Percentiles rank a stretch among this genome's conserved stretches.
Conservation (phyloP, 1,284 basidiomycete species). For the Ceratobasidium sp. region DNA sequence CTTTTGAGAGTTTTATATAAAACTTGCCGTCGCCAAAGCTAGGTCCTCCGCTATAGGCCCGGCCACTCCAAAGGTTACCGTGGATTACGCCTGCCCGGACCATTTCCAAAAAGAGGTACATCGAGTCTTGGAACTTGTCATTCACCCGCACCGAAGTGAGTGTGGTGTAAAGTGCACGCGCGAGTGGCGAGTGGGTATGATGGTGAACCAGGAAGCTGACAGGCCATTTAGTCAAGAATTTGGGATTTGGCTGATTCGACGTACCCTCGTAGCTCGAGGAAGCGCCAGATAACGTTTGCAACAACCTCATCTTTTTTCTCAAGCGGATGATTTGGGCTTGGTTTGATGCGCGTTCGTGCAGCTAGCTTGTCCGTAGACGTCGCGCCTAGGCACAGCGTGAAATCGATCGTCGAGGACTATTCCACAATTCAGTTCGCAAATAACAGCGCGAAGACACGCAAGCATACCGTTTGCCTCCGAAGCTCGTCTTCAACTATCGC, state of each 20-base stretch:
- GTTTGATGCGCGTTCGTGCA: slow-evolving; percentile 61
- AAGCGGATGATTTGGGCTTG: slow-evolving; percentile 65
- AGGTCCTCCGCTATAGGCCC: slow-evolving; percentile 90
- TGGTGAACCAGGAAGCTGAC: slow-evolving; percentile 82
- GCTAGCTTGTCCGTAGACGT: slow-evolving; percentile 82
- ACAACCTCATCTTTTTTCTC: slow-evolving; percentile 99
- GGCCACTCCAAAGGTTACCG: slow-evolving; percentile 87
- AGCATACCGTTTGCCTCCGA: slow-evolving; percentile 90
- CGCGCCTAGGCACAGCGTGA: slow-evolving; percentile 92
- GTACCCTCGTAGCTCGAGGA: slow-evolving; percentile 93
- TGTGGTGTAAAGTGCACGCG: slow-evolving; percentile 87
- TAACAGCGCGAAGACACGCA: slow-evolving; percentile 30
- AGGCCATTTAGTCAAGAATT: neutral
- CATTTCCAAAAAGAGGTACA: slow-evolving; percentile 92
- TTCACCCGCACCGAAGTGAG: slow-evolving; percentile 81
- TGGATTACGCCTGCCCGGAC: slow-evolving; percentile 95
- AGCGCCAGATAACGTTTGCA: slow-evolving; percentile 97
- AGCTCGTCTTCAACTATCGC: slow-evolving; percentile 91
- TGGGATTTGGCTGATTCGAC: slow-evolving; percentile 44
- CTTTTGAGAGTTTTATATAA: neutral
- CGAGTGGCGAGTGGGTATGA: slow-evolving; percentile 88
- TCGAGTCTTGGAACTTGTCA: slow-evolving; percentile 97
- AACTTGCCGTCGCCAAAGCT: slow-evolving; percentile 85
- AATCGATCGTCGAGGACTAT: slow-evolving; percentile 96
- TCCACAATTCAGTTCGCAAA: slow-evolving; percentile 9